Evolutionary conservation across 352 stramenopile species (phyloP), one percentile per base, ranked within the genome.

Genomic region (Pythium myriotylum): DNA sequence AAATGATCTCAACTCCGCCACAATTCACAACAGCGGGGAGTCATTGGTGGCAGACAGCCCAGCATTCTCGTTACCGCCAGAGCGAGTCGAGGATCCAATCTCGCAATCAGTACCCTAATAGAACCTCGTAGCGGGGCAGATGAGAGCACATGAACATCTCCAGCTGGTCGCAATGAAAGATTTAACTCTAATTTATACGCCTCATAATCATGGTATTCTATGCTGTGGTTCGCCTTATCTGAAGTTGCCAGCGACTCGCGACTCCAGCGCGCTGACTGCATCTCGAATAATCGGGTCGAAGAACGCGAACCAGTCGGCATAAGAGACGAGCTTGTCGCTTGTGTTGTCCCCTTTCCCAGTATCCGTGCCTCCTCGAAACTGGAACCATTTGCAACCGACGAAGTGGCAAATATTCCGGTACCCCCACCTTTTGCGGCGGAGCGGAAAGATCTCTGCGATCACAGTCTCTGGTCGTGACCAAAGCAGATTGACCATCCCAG

Each of bases 261-360:
- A 16, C 48, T 56, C 46, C 1, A 62, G 42, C 3, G 17, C 14
- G 35, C 1, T 43, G 12, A 65, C 22, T 5, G 24, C 40, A 1
- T 66, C 26, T 35, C 29, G 29, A 35, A 88, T 72, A 4, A 84
- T 54, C 14, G 64, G 62, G 39, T 84, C 70, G 50, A 86, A 81
- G 67, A 88, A 84, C 3, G 10, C 29, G 42, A 65, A 68, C 79
- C 79, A 89, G 49, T 86, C 73, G 20, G 57, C 53, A 62, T 84
- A 83, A 4, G 58, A 14, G 56, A 89, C 81, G 2, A 20, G 40
- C 54, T 89, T 89, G 57, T 74, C 75, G 42, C 76, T 77, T 0
- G 62, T 56, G 60, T 85, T 84, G 54, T 77, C 65, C 16, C n/a
- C n/a, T 0, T 67, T 62, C 7, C 47, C 47, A 14, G 27, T 59